Conservation (phyloP, 106 monocot genomes). For the Acorus calamus region DNA sequence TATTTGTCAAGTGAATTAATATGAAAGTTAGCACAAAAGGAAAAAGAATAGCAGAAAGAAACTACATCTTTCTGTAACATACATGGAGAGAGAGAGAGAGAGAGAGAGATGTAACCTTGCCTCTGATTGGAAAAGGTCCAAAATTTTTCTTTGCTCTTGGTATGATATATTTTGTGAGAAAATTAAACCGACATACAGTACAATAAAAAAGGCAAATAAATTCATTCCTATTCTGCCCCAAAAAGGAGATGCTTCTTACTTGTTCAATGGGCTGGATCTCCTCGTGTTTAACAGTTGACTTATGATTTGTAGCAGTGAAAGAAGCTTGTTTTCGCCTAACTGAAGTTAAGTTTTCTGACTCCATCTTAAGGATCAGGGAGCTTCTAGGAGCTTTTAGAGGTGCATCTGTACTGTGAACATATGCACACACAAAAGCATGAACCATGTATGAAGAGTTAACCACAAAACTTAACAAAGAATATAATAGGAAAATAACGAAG, state of each 20-base stretch:
- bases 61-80: no score
- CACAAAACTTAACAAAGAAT: background rate
- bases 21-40: slow-evolving; percentile 5
- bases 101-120: no score
- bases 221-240: no score
- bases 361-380: slow-evolving; percentile 12
- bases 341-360: slow-evolving; percentile 14
- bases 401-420: slow-evolving; percentile 18
- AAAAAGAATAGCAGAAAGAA: slow-evolving; percentile 7
- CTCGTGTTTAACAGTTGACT: slow-evolving; percentile 21
- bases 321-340: slow-evolving; percentile 22
- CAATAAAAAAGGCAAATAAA: no score
- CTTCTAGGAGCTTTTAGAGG: slow-evolving; percentile 10
- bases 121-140: no score
- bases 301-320: slow-evolving; percentile 1
- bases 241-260: slow-evolving; percentile 13
- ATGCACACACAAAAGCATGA: background rate
- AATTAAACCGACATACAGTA: no score
- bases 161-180: no score
- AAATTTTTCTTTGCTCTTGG: no score
- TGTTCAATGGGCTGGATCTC: slow-evolving; percentile 11
- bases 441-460: background rate
- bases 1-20: no score
- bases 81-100: no score
- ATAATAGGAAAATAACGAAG: background rate